These are phyloP conservation scores for Xylaria sp. DNA, from an alignment of 2,329 filamentous ascomycete species.

Conservation along the genomic window DNA sequence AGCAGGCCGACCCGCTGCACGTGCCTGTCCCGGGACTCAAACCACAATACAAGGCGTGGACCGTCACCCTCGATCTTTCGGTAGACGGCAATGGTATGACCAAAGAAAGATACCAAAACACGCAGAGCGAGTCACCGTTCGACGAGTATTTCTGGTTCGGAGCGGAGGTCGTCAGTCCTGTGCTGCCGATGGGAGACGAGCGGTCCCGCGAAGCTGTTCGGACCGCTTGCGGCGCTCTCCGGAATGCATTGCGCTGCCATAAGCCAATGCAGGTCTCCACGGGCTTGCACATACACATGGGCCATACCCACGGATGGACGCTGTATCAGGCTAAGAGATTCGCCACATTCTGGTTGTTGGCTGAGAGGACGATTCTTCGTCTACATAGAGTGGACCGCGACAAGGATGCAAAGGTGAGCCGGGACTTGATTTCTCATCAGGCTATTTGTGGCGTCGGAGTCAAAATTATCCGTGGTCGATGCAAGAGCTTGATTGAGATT, in stretches of 20 bases:
- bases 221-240: conserved; percentile 25
- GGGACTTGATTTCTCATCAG: background rate
- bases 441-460: background rate
- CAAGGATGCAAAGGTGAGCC: background rate
- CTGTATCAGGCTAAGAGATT: conserved; percentile 33
- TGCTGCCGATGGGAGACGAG: conserved; percentile 5
- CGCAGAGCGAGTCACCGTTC: background rate
- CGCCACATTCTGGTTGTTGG: conserved; percentile 28
- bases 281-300: conserved; percentile 33
- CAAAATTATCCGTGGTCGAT: background rate
- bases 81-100: conserved; percentile 29
- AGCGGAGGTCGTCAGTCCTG: conserved; percentile 32
- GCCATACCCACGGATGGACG: conserved; percentile 32
- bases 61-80: conserved; percentile 20
- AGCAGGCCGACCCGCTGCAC: conserved; percentile 23
- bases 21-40: conserved; percentile 16
- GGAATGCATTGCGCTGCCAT: conserved; percentile 25
- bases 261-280: conserved; percentile 33
- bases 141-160: conserved; percentile 28
- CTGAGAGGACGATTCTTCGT: conserved; percentile 23
- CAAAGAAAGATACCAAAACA: conserved; percentile 11
- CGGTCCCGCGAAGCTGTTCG: conserved; percentile 11
- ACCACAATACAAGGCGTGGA: conserved; percentile 27
- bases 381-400: conserved; percentile 32
- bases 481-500: background rate